These are phyloP conservation scores for Kurtzmaniella quercitrusa DNA, from an alignment of 1,139 yeast genomes.

Conservation along the genomic window DNA sequence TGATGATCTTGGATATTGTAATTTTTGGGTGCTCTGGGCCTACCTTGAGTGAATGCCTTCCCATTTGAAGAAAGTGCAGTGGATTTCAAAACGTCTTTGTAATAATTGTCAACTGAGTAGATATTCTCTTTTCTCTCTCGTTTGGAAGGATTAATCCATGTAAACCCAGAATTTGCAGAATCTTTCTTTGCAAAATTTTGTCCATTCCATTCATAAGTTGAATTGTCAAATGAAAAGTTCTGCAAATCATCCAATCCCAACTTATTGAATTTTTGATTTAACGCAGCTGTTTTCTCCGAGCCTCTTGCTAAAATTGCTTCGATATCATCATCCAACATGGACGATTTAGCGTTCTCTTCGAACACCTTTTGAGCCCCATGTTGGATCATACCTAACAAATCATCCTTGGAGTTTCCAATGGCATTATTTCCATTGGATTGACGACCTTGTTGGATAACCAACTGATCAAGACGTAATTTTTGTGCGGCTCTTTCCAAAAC, in stretches of 20 bases:
- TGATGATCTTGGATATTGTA: slow-evolving; percentile 82
- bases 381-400: slow-evolving; percentile 74
- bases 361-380: slow-evolving; percentile 83
- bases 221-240: slow-evolving; percentile 79
- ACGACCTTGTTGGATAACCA: slow-evolving; percentile 77
- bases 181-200: slow-evolving; percentile 76
- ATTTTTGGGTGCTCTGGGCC: slow-evolving; percentile 69
- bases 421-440: slow-evolving; percentile 38
- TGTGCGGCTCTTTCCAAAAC: slow-evolving; percentile 78
- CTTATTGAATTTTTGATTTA: slow-evolving; percentile 76
- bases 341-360: slow-evolving; percentile 36
- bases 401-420: slow-evolving; percentile 49
- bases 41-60: slow-evolving; percentile 16
- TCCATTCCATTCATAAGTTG: slow-evolving; percentile 98
- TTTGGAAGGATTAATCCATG: slow-evolving; percentile 86
- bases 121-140: slow-evolving; percentile 88
- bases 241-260: slow-evolving; percentile 90
- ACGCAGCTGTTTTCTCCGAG: slow-evolving; percentile 70
- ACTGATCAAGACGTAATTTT: slow-evolving; percentile 70
- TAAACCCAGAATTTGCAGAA: slow-evolving; percentile 41
- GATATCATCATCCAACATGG: slow-evolving; percentile 64
- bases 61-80: slow-evolving; percentile 13
- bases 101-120: slow-evolving; percentile 83
- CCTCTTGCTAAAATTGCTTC: slow-evolving; percentile 77
- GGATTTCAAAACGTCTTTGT: slow-evolving; percentile 57